Evolutionary conservation across 2,329 filamentous ascomycete species (phyloP).

Genomic region (Neofusicoccum sp.): DNA sequence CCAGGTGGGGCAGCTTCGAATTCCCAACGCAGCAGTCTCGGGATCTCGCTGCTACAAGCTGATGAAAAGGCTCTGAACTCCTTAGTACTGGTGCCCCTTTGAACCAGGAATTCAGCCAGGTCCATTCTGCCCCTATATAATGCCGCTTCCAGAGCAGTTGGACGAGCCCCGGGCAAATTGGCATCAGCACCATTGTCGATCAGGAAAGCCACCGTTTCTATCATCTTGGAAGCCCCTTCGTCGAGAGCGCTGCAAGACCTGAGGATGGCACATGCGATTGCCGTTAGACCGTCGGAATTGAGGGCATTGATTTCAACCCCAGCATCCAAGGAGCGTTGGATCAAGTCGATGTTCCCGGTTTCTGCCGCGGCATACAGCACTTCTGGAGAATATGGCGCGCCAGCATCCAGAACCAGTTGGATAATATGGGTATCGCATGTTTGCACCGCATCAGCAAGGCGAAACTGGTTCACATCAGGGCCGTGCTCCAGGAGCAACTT

Average conservation of each 20-base stretch:
- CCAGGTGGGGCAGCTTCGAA: background rate
- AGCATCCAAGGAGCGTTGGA: background rate
- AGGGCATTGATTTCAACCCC: background rate
- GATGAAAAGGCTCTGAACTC: background rate
- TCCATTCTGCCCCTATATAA: fast-evolving
- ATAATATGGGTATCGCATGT: background rate
- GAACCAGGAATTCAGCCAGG: background rate
- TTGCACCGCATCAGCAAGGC: background rate
- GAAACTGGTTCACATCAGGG: background rate
- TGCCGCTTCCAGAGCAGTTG: background rate
- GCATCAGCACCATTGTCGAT: background rate
- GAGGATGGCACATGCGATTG: background rate
- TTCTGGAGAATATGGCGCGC: background rate
- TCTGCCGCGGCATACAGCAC: background rate
- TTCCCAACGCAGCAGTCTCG: too few relatives aligned
- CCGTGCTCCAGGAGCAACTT: background rate
- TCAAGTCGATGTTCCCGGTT: background rate
- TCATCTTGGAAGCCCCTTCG: too few relatives aligned
- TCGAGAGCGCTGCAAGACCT: too few relatives aligned
- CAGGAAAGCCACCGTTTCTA: background rate
- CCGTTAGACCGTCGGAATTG: background rate
- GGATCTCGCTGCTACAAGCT: too few relatives aligned
- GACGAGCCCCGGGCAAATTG: background rate
- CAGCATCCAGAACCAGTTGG: background rate
- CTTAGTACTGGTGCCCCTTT: background rate